Base-by-base conservation (phyloP, 176 grass and related monocot species). In the Pontederia crassipes region DNA sequence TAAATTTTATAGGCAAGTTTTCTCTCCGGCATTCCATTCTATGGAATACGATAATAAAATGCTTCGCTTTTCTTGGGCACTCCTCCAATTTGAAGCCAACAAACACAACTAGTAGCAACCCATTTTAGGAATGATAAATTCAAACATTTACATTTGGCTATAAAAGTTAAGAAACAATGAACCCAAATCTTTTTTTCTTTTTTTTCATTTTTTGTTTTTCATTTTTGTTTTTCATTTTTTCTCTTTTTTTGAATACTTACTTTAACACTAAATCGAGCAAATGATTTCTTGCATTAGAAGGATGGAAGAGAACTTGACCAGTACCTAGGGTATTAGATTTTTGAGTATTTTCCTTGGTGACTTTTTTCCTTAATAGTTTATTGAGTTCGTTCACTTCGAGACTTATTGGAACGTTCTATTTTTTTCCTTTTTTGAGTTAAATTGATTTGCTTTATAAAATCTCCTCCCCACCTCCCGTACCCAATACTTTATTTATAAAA, bases 231-330 rank as follows among this genome's bases (percentile, higher is more conserved):
- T 24, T 24, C 20, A 0, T 24, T 24, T 24, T 24, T 24, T 24
- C 20, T 24, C 20, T 24, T 24, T 24, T 24, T 24, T 54, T 20
- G 50, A 12, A 57, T 11, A 16, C 61, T 46, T 66, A 91, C 93
- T 78, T 91, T 85, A 45, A 74, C 93, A 65, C 93, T 97, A 54
- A 97, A 97, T 24, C 81, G 61, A 57, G 82, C 87, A 77, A 98
- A 98, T 47, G 87, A 98, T 65, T 98, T 98, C 58, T 92, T 98
- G 74, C 87, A 92, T 66, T 80, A 98, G 79, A 92, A 98, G 3
- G 84, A 74, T 92, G 93, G 46, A 92, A 92, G n/a, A 98, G 57
- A 52, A 98, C 87, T 67, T 98, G 84, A 8, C 79, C 93, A 24
- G 87, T 97, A 12, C 79, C 93, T 24, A 24, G 20, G 20, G 20